Evolutionary conservation across 2,329 filamentous ascomycete genomes (phyloP).

Genomic region (Colletotrichum sp.): DNA sequence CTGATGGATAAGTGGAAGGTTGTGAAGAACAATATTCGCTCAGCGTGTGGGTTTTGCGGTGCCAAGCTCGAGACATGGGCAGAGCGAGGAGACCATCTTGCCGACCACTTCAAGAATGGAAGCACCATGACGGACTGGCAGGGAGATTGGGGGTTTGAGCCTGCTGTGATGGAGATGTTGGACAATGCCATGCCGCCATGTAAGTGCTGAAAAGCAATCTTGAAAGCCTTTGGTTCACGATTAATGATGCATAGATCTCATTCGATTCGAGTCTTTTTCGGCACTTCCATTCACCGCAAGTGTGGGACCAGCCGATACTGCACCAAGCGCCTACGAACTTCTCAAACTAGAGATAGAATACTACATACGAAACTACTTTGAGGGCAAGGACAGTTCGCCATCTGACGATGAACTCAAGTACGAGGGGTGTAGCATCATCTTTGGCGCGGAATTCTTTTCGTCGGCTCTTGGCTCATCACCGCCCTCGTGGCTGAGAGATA

Average conservation of each 20-base stretch:
- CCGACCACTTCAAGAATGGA: slow-evolving; percentile 45
- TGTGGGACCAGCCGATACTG: slow-evolving; percentile 13
- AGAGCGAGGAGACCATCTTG: slow-evolving; percentile 41
- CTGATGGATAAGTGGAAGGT: slow-evolving; percentile 50
- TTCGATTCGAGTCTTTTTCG: slow-evolving; percentile 2
- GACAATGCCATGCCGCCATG: slow-evolving; percentile 47
- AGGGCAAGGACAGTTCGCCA: slow-evolving; percentile 23
- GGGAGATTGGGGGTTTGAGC: slow-evolving; percentile 47
- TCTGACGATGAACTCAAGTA: slow-evolving; percentile 24
- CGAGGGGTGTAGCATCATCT: slow-evolving; percentile 31
- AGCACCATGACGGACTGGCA: slow-evolving; percentile 48
- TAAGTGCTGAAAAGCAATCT: slow-evolving; percentile 13
- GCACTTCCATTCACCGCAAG: slow-evolving; percentile 5
- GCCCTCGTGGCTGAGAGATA: slow-evolving; percentile 30
- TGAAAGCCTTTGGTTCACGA: background rate
- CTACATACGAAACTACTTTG: slow-evolving; percentile 28
- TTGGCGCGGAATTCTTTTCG: slow-evolving; percentile 27
- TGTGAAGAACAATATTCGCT: slow-evolving; percentile 36
- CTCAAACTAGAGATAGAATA: slow-evolving; percentile 39
- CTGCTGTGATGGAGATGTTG: slow-evolving; percentile 35
- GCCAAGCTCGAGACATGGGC: slow-evolving; percentile 40
- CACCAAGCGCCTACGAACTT: slow-evolving; percentile 36
- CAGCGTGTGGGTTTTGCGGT: slow-evolving; percentile 47
- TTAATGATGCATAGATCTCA: background rate
- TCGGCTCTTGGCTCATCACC: background rate